Evolutionary conservation across 768 basidiomycete genomes (phyloP), one percentile per base, ranked within the genome.

Genomic region (Calocybe cyanea): DNA sequence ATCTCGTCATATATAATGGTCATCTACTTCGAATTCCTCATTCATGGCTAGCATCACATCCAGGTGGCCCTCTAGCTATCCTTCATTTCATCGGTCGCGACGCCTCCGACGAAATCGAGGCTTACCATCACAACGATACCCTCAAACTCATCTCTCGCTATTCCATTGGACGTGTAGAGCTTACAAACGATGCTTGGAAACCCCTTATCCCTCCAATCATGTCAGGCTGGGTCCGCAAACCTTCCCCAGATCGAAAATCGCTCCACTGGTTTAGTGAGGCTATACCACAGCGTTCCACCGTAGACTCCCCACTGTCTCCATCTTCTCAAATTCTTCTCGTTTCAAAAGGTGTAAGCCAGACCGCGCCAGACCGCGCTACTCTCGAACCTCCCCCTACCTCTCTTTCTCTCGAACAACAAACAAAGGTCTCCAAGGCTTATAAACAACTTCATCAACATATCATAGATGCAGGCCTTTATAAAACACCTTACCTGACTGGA

Each of bases 51-150:
- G 66, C 76, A 3, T 71, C 78, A 3, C 95, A 98, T 61, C 96
- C 96, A 0, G 96, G 96, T 34, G 93, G 95, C 31, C 64, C 78
- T 3, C 83, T 97, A 39, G 77, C 92, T 11, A 80, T 99, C 46
- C 81, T 95, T 19, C 96, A 99, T 67, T 97, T 93, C 57, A 83
- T 97, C 33, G 96, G 95, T 2, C 78, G 95, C 45, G 94, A 99
- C 61, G 94, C 95, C 0, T 80, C 90, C 0, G 88, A 95, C 68
- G 96, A 99, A 64, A 88, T 98, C 25, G 80, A 90, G 51, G 95
- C 92, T 17, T 97, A 88, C 67, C 96, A 99, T 61, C 71, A 73
- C 6, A 74, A 79, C 30, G 64, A 75, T 37, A 80, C 75, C 39
- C 69, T 81, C 43, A 64, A 67, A 8, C 69, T 77, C 46, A 73